Evolutionary conservation across 495 filamentous ascomycete genomes (phyloP).

Genomic region (Penicillium atrosanguineum): DNA sequence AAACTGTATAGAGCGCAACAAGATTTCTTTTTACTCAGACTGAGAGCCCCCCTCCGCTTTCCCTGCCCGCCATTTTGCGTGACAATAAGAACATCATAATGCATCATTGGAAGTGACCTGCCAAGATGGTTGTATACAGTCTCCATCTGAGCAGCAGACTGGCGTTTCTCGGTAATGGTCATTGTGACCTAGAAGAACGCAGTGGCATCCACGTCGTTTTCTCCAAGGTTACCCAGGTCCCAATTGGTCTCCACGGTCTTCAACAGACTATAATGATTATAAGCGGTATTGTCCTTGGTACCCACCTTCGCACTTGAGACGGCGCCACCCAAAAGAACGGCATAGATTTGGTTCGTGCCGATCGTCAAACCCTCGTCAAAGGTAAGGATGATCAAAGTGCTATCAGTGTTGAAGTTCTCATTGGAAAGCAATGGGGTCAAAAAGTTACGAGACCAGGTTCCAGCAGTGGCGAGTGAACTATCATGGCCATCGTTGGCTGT

Average conservation of each 20-base stretch:
- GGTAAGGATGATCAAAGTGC: conserved; percentile 10
- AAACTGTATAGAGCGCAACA: too few relatives aligned
- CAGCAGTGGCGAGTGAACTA: conserved; percentile 6
- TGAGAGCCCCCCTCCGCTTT: too few relatives aligned
- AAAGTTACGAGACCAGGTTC: conserved; percentile 8
- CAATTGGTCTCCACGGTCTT: conserved; percentile 11
- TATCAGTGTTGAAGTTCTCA: conserved; percentile 7
- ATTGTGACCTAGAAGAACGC: conserved; percentile 6
- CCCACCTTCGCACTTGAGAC: conserved; percentile 3
- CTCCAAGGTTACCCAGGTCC: conserved; percentile 5
- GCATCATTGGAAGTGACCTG: too few relatives aligned
- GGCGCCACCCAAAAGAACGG: conserved; percentile 9
- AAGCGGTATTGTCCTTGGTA: conserved; percentile 6
- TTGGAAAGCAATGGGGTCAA: conserved; percentile 10
- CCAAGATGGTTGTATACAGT: too few relatives aligned
- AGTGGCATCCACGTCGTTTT: conserved; percentile 8
- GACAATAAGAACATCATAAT: too few relatives aligned
- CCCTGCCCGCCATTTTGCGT: too few relatives aligned
- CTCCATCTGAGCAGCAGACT: too few relatives aligned
- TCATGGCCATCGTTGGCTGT: conserved; percentile 13
- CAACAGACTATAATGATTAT: conserved; percentile 11
- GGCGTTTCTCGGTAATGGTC: not conserved
- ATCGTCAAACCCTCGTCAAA: conserved; percentile 7
- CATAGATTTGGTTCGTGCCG: conserved; percentile 3
- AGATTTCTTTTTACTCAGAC: too few relatives aligned